Percentiles rank a stretch among this genome's conserved stretches.
Evolutionary conservation across 257 asterid genomes (phyloP).

Genomic region (Nicotiana noctiflora): DNA sequence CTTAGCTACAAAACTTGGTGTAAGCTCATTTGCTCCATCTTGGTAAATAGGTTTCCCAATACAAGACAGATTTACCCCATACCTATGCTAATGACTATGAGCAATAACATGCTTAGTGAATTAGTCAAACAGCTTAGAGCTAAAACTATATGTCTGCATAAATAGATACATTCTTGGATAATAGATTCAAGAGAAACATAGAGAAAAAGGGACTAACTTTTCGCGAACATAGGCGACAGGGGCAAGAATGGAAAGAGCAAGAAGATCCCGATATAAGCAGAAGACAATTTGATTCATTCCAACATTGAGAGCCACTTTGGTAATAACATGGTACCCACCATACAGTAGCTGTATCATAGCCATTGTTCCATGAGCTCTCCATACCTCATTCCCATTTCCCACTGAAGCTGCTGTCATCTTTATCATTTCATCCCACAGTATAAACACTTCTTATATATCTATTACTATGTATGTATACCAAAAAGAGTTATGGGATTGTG

Average conservation of each 20-base stretch:
- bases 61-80: neutral
- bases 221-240: slow-evolving; percentile 91
- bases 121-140: neutral
- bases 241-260: slow-evolving; percentile 83
- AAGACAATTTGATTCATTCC: slow-evolving; percentile 93
- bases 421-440: slow-evolving; percentile 19
- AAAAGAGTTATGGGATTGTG: neutral
- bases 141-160: neutral
- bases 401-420: slow-evolving; percentile 33
- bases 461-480: too few relatives aligned
- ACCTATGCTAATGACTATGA: neutral
- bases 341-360: slow-evolving; percentile 69
- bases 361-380: slow-evolving; percentile 84
- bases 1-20: neutral
- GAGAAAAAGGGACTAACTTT: slow-evolving; percentile 40
- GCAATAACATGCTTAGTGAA: neutral
- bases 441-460: neutral
- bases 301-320: slow-evolving; percentile 90
- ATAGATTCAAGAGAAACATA: neutral
- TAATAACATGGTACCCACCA: slow-evolving; percentile 90
- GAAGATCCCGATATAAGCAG: slow-evolving; percentile 75
- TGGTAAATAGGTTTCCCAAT: neutral
- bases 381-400: slow-evolving; percentile 20
- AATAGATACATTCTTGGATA: neutral
- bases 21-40: neutral